Base-by-base conservation (phyloP, 108 stramenopile genomes). In the Parietichytrium sp. region DNA sequence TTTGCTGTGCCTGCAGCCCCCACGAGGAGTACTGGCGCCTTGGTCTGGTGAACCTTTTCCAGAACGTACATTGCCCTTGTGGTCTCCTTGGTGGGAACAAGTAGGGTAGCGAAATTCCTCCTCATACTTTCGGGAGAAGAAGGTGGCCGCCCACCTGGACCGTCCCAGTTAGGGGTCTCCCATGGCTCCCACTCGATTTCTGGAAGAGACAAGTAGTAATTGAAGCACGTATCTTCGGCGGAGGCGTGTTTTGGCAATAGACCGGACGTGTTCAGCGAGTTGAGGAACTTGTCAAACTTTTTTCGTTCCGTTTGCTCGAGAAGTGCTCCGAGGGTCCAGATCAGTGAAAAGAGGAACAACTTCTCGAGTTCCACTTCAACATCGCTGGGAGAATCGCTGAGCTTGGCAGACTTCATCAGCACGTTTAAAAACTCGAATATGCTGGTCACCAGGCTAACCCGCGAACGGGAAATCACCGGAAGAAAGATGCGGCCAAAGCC, bases 1-100 rank as follows among this genome's bases (percentile, higher is more conserved):
- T 91, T 91, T 1, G 87, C 87, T 26, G 90, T 91, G 23, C 91
- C 91, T 42, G 82, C 49, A 20, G 86, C 88, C 4, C 91, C 91
- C 25, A 83, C 54, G 54, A 90, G 78, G 10, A 90, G 84, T 4
- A 89, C 79, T 2, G 86, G 90, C n/a, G 26, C 61, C 20, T 61
- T 10, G 0, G 16, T 26, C 16, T 10, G 15, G 52, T 89, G 87
- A n/a, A 91, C 78, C 47, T 81, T 49, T 20, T 80, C 51, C 51
- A 89, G 55, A 10, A 91, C 49, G 80, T 78, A 89, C 10, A 83
- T 49, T 0, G 87, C 38, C 10, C 88, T 77, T 3, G 54, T 52
- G 10, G 85, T 48, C 18, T 89, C 88, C 38, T 85, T 38, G 36
- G 88, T 89, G 10, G 88, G 88, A 30, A 89, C 82, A 4, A 85